phyloP scores from a whole-genome alignment of 2,329 filamentous ascomycete species.

The Venturia oleaginea region DNA sequence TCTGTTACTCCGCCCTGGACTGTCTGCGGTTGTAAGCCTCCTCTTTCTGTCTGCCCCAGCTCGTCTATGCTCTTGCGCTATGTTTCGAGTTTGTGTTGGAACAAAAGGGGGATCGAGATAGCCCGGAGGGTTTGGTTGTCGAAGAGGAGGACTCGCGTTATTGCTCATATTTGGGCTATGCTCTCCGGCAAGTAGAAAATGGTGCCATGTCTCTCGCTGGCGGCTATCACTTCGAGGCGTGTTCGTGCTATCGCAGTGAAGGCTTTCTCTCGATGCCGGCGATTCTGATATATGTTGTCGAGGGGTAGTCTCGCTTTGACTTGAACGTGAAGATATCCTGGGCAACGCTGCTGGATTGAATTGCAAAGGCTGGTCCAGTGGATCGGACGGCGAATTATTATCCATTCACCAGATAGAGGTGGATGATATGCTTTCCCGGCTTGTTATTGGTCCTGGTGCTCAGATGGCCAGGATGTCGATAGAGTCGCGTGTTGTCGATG shows the following conservation, averaged over 20 bases:
- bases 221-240: not conserved
- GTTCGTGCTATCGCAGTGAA: not conserved
- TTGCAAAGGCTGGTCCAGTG: not conserved
- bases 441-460: not conserved
- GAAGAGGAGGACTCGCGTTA: not conserved
- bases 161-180: not conserved
- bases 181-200: conserved; percentile 5
- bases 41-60: conserved; percentile 26
- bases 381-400: not conserved
- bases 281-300: not conserved
- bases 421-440: not conserved
- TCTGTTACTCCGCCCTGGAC: conserved; percentile 23
- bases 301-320: not conserved
- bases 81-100: not conserved
- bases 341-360: not conserved
- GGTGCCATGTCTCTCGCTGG: conserved; percentile 8
- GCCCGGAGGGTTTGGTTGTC: not conserved
- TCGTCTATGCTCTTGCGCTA: not conserved
- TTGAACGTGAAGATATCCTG: not conserved
- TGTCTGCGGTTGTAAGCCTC: conserved; percentile 26
- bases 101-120: conserved; percentile 1
- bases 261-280: not conserved
- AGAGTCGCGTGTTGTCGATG: not conserved
- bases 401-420: conserved; percentile 2
- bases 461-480: not conserved